Percentiles rank a stretch among this genome's conserved stretches.
These are phyloP conservation scores for Penicillium roqueforti DNA, from an alignment of 495 filamentous ascomycete species.

Conservation along the genomic window DNA sequence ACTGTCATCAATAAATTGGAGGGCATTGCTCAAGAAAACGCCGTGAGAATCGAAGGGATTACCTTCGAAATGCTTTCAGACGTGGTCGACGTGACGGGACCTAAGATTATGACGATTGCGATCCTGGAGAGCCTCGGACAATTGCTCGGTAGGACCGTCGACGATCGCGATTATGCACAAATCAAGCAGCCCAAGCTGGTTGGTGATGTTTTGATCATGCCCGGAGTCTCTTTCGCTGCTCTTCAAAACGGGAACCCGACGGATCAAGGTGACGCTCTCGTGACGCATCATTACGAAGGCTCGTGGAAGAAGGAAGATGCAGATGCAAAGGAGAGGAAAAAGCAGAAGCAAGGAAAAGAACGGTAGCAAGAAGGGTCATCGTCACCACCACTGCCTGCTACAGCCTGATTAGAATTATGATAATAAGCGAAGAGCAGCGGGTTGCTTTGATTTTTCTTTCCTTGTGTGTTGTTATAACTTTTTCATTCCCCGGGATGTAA, in stretches of 20 bases:
- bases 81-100: slow-evolving; percentile 40
- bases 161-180: slow-evolving; percentile 23
- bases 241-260: slow-evolving; percentile 25
- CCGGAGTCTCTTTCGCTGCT: slow-evolving; percentile 38
- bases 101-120: slow-evolving; percentile 35
- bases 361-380: neutral
- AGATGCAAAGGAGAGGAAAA: slow-evolving; percentile 16
- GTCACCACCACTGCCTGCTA: neutral
- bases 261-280: slow-evolving; percentile 28
- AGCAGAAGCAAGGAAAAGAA: slow-evolving; percentile 9
- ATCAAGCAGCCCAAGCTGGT: slow-evolving; percentile 33
- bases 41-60: slow-evolving; percentile 24
- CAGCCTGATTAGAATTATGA: neutral
- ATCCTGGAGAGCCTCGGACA: slow-evolving; percentile 30
- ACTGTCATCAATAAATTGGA: slow-evolving; percentile 29
- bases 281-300: slow-evolving; percentile 33
- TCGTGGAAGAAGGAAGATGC: slow-evolving; percentile 29
- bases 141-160: slow-evolving; percentile 19
- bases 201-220: slow-evolving; percentile 40
- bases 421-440: neutral
- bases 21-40: slow-evolving; percentile 22
- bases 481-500: neutral
- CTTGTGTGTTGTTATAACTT: neutral
- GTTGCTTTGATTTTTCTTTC: neutral
- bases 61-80: slow-evolving; percentile 29